These are phyloP conservation scores for Golubevia sp. DNA, from an alignment of 1,284 basidiomycete species.

Conservation along the genomic window DNA sequence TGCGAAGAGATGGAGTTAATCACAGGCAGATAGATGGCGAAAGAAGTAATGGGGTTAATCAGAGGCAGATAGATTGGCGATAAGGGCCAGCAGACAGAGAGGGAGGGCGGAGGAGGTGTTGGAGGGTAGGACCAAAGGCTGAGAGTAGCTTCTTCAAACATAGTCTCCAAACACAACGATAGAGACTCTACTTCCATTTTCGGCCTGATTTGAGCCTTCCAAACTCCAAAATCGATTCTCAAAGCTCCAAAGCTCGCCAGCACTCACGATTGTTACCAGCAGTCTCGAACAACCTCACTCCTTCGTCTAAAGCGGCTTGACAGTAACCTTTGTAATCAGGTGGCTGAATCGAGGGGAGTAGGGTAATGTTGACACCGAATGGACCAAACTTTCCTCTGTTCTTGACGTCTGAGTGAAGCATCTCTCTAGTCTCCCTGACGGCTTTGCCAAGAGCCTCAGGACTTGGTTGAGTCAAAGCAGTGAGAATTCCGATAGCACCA, in stretches of 20 bases:
- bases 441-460: constrained; percentile 81
- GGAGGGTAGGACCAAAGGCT: too few species aligned
- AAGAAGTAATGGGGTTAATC: too few species aligned
- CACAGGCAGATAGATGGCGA: neutral
- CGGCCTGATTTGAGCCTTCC: too few species aligned
- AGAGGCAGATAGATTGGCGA: too few species aligned
- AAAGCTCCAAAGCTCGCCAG: too few species aligned
- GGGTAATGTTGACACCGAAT: constrained; percentile 84
- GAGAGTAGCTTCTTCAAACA: too few species aligned
- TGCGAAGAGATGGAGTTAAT: constrained; percentile 3
- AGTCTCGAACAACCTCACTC: constrained; percentile 87
- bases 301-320: constrained; percentile 81
- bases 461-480: constrained; percentile 81
- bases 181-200: too few species aligned
- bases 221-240: too few species aligned
- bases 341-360: constrained; percentile 85
- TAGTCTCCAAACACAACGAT: too few species aligned
- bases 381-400: constrained; percentile 39
- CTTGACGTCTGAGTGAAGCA: constrained; percentile 29
- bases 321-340: constrained; percentile 72
- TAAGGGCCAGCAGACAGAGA: too few species aligned
- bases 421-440: constrained; percentile 74
- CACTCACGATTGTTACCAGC: constrained; percentile 82
- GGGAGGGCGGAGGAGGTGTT: too few species aligned
- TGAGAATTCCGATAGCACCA: constrained; percentile 84